phyloP scores from a whole-genome alignment of 2,329 filamentous ascomycete species.

The Talaromyces sp. region DNA sequence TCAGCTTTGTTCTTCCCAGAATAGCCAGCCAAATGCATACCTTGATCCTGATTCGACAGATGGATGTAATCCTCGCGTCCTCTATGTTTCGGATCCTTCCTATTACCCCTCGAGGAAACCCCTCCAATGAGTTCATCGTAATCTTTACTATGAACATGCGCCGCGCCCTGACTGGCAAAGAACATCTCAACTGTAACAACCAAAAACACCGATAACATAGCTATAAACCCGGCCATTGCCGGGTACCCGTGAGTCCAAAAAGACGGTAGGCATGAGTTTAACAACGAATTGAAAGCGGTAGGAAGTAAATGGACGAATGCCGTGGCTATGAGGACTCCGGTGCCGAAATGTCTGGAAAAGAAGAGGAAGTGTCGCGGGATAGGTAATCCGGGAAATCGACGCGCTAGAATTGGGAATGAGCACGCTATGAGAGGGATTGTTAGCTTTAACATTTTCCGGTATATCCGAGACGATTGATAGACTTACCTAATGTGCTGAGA shows the following conservation, averaged over 20 bases:
- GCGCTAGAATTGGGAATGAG: conserved; percentile 59
- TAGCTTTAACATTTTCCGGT: conserved; percentile 9
- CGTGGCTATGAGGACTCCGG: conserved; percentile 56
- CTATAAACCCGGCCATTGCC: conserved; percentile 75
- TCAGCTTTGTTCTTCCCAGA: background rate
- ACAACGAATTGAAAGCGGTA: conserved; percentile 59
- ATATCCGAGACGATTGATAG: background rate
- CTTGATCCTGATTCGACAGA: conserved; percentile 11
- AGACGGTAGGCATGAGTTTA: conserved; percentile 65
- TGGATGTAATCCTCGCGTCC: conserved; percentile 22
- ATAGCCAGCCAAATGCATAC: background rate
- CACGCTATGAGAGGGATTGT: conserved; percentile 46
- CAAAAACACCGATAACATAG: conserved; percentile 75
- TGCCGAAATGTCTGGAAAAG: conserved; percentile 58
- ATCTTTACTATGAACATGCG: conserved; percentile 55
- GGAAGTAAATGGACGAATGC: conserved; percentile 61
- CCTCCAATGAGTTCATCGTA: conserved; percentile 47
- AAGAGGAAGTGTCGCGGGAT: conserved; percentile 60
- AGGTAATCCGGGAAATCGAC: conserved; percentile 58
- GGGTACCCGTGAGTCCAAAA: conserved; percentile 78
- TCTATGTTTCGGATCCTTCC: conserved; percentile 21
- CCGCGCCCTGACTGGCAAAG: conserved; percentile 68
- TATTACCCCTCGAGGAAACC: conserved; percentile 17
- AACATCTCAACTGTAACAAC: conserved; percentile 88
- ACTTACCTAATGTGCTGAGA: conserved; percentile 46